Percentiles rank a stretch among this genome's conserved stretches.
phyloP scores from a whole-genome alignment of 768 basidiomycete species.

The Lactarius sanguifluus region DNA sequence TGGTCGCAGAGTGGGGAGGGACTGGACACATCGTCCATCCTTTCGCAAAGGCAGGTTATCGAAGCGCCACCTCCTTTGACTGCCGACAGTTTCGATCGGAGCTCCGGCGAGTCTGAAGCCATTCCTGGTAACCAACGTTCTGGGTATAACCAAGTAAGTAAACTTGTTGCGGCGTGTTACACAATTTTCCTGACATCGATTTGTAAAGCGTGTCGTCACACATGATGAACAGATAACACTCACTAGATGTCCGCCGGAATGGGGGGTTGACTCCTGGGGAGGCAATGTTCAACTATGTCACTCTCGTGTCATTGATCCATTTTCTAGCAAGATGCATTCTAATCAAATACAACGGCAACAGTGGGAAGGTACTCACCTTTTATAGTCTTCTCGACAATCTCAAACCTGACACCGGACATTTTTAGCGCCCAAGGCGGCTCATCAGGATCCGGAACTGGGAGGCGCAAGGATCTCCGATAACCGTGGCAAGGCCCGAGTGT shows the following conservation, averaged over 20 bases:
- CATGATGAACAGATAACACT: neutral
- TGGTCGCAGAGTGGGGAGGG: neutral
- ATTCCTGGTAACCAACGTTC: neutral
- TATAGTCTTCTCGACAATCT: neutral
- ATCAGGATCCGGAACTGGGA: neutral
- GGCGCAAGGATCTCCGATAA: neutral
- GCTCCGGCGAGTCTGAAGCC: neutral
- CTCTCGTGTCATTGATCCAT: neutral
- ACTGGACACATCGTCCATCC: too few species aligned
- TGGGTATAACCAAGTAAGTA: constrained; percentile 2
- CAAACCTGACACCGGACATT: neutral
- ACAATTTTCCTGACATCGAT: neutral
- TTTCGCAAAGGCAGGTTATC: neutral
- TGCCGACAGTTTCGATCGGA: neutral
- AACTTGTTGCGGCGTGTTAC: neutral
- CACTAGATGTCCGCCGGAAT: neutral
- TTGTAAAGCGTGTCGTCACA: neutral
- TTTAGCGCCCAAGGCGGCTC: neutral
- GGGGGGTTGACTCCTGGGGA: neutral
- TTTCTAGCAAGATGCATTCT: neutral
- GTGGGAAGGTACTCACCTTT: neutral
- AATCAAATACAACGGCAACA: neutral
- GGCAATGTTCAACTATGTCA: neutral
- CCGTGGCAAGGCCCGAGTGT: neutral
- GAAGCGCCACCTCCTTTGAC: neutral